Evolutionary conservation across 2,329 filamentous ascomycete species (phyloP).

Genomic region (Colletotrichum endophyticum): DNA sequence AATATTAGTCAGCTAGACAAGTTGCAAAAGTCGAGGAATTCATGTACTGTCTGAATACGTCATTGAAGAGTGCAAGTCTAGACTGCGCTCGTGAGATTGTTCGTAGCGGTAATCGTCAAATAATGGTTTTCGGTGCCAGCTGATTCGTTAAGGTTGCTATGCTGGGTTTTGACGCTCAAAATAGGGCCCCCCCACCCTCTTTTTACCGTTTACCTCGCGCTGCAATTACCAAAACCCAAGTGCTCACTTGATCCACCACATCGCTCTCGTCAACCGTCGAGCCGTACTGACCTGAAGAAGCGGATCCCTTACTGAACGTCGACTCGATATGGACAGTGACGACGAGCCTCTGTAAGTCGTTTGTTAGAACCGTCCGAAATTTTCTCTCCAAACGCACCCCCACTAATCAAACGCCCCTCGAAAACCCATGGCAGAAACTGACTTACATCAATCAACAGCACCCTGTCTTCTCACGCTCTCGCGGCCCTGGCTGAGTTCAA

Average conservation of each 20-base stretch:
- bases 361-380: background rate
- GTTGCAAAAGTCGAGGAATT: constrained; percentile 17
- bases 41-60: constrained; percentile 1
- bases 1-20: constrained; percentile 34
- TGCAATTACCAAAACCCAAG: background rate
- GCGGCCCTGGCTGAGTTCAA: constrained; percentile 77
- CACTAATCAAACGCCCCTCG: background rate
- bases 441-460: constrained; percentile 40
- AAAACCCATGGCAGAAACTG: background rate
- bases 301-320: background rate
- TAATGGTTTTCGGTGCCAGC: background rate
- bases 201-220: background rate
- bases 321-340: constrained; percentile 35
- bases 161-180: background rate
- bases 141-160: constrained; percentile 1
- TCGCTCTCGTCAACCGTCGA: background rate
- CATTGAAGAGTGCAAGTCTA: background rate
- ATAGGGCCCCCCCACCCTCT: background rate
- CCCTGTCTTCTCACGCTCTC: constrained; percentile 70
- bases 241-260: background rate
- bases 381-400: background rate
- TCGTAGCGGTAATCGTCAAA: background rate
- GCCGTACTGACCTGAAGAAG: background rate
- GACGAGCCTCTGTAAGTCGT: constrained; percentile 55
- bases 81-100: background rate